Evolutionary conservation across 768 basidiomycete species (phyloP).

Genomic region (Psilocybe cyanescens): DNA sequence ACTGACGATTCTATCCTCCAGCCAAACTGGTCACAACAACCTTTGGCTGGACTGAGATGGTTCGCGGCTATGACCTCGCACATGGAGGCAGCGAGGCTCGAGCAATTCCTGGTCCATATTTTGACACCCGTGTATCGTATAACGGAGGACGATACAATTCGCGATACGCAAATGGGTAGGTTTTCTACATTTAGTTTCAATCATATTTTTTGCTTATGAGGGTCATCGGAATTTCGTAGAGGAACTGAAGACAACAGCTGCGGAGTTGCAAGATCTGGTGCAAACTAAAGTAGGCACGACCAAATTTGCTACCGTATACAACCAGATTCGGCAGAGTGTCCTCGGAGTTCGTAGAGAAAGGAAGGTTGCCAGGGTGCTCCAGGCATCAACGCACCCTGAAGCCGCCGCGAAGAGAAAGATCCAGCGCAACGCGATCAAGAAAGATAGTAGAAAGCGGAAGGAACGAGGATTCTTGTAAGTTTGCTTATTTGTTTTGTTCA

Average conservation of each 20-base stretch:
- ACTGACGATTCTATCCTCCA: conserved; percentile 32
- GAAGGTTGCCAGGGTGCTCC: conserved; percentile 58
- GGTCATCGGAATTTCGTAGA: conserved; percentile 43
- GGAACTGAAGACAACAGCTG: conserved; percentile 78
- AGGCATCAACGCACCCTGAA: conserved; percentile 75
- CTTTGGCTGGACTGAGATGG: conserved; percentile 83
- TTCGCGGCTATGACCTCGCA: conserved; percentile 89
- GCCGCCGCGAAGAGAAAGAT: conserved; percentile 76
- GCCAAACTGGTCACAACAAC: conserved; percentile 85
- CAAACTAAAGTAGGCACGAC: conserved; percentile 89
- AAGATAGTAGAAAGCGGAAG: conserved; percentile 86
- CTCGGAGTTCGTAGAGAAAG: conserved; percentile 72
- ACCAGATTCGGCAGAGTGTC: conserved; percentile 74
- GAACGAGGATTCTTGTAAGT: conserved; percentile 22
- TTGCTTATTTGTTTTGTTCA: not conserved
- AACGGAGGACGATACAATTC: conserved; percentile 83
- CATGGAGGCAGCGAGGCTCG: conserved; percentile 61
- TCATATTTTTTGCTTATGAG: not conserved
- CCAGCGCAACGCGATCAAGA: conserved; percentile 75
- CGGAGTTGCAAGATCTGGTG: conserved; percentile 86
- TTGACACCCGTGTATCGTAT: conserved; percentile 87
- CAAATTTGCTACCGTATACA: conserved; percentile 80
- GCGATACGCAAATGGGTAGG: conserved; percentile 79
- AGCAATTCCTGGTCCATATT: conserved; percentile 81
- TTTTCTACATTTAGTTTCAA: conserved; percentile 7